phyloP scores from a whole-genome alignment of 345 rosid species.

The Iberis pinnata region DNA sequence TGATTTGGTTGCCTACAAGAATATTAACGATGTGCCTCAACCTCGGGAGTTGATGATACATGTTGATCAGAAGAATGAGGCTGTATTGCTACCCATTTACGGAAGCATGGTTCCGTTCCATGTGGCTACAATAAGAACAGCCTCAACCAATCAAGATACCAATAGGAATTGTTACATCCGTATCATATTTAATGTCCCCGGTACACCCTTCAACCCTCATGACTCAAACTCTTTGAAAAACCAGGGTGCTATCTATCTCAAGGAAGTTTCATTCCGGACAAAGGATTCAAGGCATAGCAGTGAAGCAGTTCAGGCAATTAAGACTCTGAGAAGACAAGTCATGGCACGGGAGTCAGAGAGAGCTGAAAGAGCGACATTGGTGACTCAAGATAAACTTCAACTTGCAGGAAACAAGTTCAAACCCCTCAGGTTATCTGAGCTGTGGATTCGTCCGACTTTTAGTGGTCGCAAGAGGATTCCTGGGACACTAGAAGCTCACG shows the following conservation, averaged over 20 bases:
- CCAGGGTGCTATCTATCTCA: slow-evolving; percentile 68
- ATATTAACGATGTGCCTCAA: slow-evolving; percentile 71
- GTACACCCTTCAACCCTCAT: slow-evolving; percentile 75
- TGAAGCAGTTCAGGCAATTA: slow-evolving; percentile 76
- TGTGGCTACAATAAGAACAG: slow-evolving; percentile 81
- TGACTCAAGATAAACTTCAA: slow-evolving; percentile 80
- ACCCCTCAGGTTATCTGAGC: slow-evolving; percentile 70
- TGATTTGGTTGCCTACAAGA: slow-evolving; percentile 84
- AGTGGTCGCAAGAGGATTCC: slow-evolving; percentile 88
- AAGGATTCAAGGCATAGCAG: slow-evolving; percentile 88
- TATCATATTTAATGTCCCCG: slow-evolving; percentile 74
- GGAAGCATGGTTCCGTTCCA: slow-evolving; percentile 93
- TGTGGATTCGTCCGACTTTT: slow-evolving; percentile 84
- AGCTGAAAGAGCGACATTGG: slow-evolving; percentile 90
- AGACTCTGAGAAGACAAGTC: slow-evolving; percentile 71
- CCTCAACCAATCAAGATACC: slow-evolving; percentile 82
- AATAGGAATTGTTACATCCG: slow-evolving; percentile 76
- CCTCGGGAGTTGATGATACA: slow-evolving; percentile 68
- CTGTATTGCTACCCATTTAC: slow-evolving; percentile 72
- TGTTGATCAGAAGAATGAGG: slow-evolving; percentile 85
- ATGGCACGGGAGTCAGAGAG: slow-evolving; percentile 81
- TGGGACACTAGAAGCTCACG: slow-evolving; percentile 78
- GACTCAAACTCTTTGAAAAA: slow-evolving; percentile 60
- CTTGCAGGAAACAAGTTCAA: slow-evolving; percentile 76
- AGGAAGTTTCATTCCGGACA: slow-evolving; percentile 83